Base-by-base conservation (phyloP, 2,329 filamentous ascomycete genomes). In the Talaromyces pinophilus region DNA sequence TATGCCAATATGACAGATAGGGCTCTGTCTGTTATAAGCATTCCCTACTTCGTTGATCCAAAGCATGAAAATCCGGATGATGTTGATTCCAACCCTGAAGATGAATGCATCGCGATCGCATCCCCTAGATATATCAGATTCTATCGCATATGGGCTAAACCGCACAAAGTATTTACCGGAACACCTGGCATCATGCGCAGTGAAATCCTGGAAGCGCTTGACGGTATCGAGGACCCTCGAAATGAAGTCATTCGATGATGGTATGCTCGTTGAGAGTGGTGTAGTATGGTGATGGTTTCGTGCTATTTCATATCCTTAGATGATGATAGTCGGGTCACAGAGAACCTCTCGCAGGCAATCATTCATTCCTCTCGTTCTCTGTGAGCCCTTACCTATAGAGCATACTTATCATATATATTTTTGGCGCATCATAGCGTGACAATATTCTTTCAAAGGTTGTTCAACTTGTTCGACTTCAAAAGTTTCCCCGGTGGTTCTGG, bases 121-220 rank as follows among this genome's bases (percentile, higher is more conserved):
- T 91, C 92, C 52, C 97, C 93, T 74, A 93, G 98, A 78, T 96
- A 88, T 71, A 90, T 98, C 77, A 95, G 95, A 75, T 98, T 98
- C 73, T 93, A 98, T 77, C 93, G 98, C 80, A 88, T 99, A 11
- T 98, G 93, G 95, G 85, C 86, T n/a, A 85, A 86, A 1, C 81
- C 84, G 48, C 83, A 81, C 71, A 89, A 86, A 72, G 80, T 82
- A 8, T 85, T 83, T 22, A 78, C 82, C 25, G 77, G 82, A 62
- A 82, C 83, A 15, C 82, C 81, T 50, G 88, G 91, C 2, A 81
- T 92, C 69, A 81, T 97, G 28, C 91, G 92, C 4, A 96, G 92
- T 78, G 88, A 91, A 76, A 96, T 97, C 69, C 83, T 97, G 38
- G 93, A 97, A 76, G 87, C 87, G 22, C 80, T 93, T 64, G 90